Percentiles rank a stretch among this genome's conserved stretches.
Conservation (phyloP, 768 basidiomycete species). For the Erythrobasidium yunnanense region DNA sequence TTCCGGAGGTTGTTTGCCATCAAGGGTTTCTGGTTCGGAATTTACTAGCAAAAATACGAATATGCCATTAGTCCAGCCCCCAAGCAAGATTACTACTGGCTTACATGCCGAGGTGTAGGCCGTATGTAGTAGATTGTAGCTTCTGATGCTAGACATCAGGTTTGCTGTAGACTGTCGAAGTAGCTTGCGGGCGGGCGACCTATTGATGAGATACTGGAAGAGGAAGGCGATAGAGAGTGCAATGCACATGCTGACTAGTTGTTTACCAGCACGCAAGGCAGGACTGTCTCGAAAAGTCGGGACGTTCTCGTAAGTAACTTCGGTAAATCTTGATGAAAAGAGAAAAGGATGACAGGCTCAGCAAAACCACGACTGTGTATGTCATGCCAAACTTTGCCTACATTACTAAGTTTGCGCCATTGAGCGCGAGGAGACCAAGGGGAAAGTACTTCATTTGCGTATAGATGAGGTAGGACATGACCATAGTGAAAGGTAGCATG, state of each 20-base stretch:
- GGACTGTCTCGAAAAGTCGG: constrained; percentile 38
- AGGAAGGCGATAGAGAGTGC: constrained; percentile 38
- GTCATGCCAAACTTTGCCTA: neutral
- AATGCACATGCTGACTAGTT: constrained; percentile 37
- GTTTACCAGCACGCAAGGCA: constrained; percentile 34
- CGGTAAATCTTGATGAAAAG: constrained; percentile 29
- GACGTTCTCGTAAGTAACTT: constrained; percentile 36
- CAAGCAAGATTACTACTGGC: no score
- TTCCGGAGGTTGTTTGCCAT: neutral
- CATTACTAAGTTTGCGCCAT: constrained; percentile 29
- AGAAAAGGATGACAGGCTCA: no score
- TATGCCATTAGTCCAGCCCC: no score
- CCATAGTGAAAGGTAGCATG: constrained; percentile 13
- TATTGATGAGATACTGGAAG: constrained; percentile 36
- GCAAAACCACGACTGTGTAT: no score
- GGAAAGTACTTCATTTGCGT: constrained; percentile 30
- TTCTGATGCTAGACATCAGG: constrained; percentile 2
- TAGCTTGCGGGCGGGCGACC: constrained; percentile 17
- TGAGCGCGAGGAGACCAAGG: constrained; percentile 33
- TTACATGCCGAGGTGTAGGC: neutral
- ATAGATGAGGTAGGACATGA: constrained; percentile 31
- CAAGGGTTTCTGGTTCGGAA: constrained; percentile 16
- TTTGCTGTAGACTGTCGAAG: constrained; percentile 18
- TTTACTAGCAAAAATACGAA: no score
- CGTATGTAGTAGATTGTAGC: constrained; percentile 23